phyloP scores from a whole-genome alignment of 495 filamentous ascomycete genomes.

The Aspergillus sclerotioniger region DNA sequence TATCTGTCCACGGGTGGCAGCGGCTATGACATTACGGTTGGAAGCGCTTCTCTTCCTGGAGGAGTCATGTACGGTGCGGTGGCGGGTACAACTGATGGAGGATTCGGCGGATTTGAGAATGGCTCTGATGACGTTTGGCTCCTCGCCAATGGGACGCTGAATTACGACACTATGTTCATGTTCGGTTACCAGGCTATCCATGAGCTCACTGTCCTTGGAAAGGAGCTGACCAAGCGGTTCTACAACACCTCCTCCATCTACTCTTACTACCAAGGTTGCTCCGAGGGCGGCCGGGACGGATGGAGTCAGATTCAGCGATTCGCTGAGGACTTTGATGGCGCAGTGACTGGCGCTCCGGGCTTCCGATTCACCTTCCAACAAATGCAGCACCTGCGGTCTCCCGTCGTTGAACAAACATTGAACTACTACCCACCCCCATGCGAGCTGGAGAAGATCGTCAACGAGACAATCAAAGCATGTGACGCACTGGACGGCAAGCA shows the following conservation, averaged over 20 bases:
- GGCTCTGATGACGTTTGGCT: conserved; percentile 32
- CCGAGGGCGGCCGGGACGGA: conserved; percentile 54
- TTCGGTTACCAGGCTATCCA: conserved; percentile 38
- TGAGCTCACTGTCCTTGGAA: conserved; percentile 35
- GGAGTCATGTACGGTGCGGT: conserved; percentile 45
- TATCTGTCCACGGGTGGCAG: conserved; percentile 45
- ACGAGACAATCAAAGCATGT: conserved; percentile 56
- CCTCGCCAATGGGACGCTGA: conserved; percentile 39
- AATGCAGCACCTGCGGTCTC: not conserved
- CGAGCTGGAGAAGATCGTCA: conserved; percentile 75
- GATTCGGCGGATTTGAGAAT: conserved; percentile 46
- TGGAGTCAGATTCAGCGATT: conserved; percentile 50
- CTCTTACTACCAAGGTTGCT: conserved; percentile 53
- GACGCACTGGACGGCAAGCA: conserved; percentile 47
- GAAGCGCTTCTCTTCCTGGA: conserved; percentile 28
- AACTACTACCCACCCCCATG: conserved; percentile 75
- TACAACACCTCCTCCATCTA: conserved; percentile 43
- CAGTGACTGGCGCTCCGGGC: conserved; percentile 41
- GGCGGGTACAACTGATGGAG: conserved; percentile 43
- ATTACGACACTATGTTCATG: conserved; percentile 41
- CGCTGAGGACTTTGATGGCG: conserved; percentile 46
- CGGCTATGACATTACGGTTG: conserved; percentile 43
- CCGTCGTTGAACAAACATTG: conserved; percentile 75
- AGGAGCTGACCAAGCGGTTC: conserved; percentile 35
- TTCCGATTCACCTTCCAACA: not conserved